Percentiles rank a stretch among this genome's conserved stretches.
Conservation (phyloP, 2,329 filamentous ascomycete species). For the Phaeosphaeriaceae sp. region DNA sequence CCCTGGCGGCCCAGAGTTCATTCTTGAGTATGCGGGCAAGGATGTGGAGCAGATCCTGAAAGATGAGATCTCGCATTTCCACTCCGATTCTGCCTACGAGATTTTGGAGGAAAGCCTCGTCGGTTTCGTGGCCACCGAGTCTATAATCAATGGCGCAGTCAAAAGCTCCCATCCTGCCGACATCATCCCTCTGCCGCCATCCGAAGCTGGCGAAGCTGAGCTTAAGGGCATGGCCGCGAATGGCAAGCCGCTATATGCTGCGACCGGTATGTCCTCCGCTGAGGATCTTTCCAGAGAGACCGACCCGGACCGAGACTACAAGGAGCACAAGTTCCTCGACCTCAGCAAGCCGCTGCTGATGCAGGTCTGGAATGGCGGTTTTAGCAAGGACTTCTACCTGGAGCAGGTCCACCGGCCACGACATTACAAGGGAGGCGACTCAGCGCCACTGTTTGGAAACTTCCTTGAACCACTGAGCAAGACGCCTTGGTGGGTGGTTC, state of each 20-base stretch:
- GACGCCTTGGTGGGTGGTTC: constrained; percentile 94
- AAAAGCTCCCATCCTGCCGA: constrained; percentile 58
- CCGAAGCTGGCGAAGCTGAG: constrained; percentile 57
- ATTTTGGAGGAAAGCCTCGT: constrained; percentile 87
- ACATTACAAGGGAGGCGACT: constrained; percentile 92
- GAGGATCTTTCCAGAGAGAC: constrained; percentile 90
- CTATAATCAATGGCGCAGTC: constrained; percentile 60
- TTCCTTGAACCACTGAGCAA: constrained; percentile 97
- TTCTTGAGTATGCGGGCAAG: constrained; percentile 88
- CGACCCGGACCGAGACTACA: constrained; percentile 77
- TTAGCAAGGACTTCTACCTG: constrained; percentile 94
- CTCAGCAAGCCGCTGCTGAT: constrained; percentile 82
- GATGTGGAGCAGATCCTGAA: constrained; percentile 84
- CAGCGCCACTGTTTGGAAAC: constrained; percentile 94
- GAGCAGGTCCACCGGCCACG: constrained; percentile 94
- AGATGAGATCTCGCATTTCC: constrained; percentile 81
- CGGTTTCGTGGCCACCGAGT: constrained; percentile 76
- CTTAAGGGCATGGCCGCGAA: constrained; percentile 58
- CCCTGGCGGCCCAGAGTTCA: constrained; percentile 86
- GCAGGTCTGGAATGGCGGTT: constrained; percentile 88
- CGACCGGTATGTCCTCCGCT: constrained; percentile 86
- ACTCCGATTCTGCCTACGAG: constrained; percentile 95
- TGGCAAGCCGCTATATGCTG: constrained; percentile 59
- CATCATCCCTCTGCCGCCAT: constrained; percentile 63
- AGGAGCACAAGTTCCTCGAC: constrained; percentile 92